Evolutionary conservation across 164 flowering plant genomes (phyloP), one percentile per base, ranked within the genome.

Genomic region (Saururus chinensis): DNA sequence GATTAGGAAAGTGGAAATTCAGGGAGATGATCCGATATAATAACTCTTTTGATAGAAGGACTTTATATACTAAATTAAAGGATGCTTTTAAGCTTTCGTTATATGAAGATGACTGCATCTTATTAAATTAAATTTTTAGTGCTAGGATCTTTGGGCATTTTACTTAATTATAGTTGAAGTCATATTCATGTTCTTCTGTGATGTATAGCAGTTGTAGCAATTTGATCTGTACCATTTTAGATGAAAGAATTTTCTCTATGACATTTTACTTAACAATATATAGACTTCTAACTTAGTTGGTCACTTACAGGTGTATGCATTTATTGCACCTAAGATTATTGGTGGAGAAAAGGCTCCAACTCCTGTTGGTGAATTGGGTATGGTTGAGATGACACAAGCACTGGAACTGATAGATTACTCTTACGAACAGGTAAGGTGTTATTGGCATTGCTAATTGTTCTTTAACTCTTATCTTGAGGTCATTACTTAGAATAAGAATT

Each of bases 331-430:
- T 24, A 93, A 93, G 76, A 90, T 93, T 58, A 90, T 93, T 66
- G 97, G 99, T 3, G 97, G 99, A 60, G 81, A 65, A 61, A 76
- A 76, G 62, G 99, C 99, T 19, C 99, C 99, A 53, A 63, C 99
- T 72, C 97, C 96, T 13, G 89, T 93, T 60, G 95, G 89, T 66
- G 99, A 90, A 60, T 93, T 93, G 64, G 96, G 99, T 68, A 90
- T 88, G 97, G 92, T 90, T 75, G 95, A 93, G 77, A 90, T 90
- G 97, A 63, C 97, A 16, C 97, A 93, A 72, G 97, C 99, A 22
- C 71, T 93, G 57, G 72, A 88, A 63, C 67, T 93, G 54, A 78
- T 73, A 60, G 97, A 93, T 73, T 85, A 87, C 56, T 70, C 75
- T 56, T 90, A 80, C 73, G 97, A 93, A 80, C 90, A 90, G 97